Conservation (phyloP, 2,329 filamentous ascomycete species). For the Aspergillus flavus region DNA sequence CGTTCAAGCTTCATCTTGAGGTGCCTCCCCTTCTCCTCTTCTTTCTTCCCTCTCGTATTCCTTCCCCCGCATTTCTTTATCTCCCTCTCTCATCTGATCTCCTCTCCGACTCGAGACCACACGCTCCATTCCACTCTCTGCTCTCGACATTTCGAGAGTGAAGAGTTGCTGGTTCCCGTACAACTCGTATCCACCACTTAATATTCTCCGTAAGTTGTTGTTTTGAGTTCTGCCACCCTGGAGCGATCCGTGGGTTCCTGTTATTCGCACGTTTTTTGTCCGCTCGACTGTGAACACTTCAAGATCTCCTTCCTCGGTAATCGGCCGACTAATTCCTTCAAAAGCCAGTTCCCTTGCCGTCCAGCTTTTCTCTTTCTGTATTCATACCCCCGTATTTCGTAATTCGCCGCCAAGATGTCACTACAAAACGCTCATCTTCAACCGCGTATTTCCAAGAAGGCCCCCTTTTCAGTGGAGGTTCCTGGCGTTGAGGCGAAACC, state of each 20-base stretch:
- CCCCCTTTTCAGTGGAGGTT: slow-evolving; percentile 74
- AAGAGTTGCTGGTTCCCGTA: background rate
- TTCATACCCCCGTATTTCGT: background rate
- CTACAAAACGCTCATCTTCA: slow-evolving; percentile 36
- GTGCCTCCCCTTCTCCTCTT: background rate
- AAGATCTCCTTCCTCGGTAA: background rate
- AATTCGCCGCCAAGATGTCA: slow-evolving; percentile 31
- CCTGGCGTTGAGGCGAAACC: slow-evolving; percentile 68
- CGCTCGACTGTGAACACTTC: background rate
- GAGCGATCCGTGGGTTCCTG: background rate
- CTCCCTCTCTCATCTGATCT: slow-evolving; percentile 2
- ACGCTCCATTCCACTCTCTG: background rate
- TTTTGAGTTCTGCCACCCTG: slow-evolving; percentile 10
- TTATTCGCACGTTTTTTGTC: slow-evolving; percentile 1
- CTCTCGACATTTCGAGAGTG: background rate
- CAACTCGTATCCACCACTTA: background rate
- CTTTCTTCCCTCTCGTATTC: slow-evolving; percentile 1
- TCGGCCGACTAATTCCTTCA: background rate
- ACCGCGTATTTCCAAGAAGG: slow-evolving; percentile 63
- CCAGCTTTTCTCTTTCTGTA: background rate
- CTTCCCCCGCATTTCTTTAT: slow-evolving; percentile 3
- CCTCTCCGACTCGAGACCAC: background rate
- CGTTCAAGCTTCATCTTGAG: slow-evolving; percentile 14
- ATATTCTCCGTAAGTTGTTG: slow-evolving; percentile 1
- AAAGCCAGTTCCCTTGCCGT: background rate